Conservation (phyloP, 1,284 basidiomycete genomes). For the Cryptococcus wingfieldii region DNA sequence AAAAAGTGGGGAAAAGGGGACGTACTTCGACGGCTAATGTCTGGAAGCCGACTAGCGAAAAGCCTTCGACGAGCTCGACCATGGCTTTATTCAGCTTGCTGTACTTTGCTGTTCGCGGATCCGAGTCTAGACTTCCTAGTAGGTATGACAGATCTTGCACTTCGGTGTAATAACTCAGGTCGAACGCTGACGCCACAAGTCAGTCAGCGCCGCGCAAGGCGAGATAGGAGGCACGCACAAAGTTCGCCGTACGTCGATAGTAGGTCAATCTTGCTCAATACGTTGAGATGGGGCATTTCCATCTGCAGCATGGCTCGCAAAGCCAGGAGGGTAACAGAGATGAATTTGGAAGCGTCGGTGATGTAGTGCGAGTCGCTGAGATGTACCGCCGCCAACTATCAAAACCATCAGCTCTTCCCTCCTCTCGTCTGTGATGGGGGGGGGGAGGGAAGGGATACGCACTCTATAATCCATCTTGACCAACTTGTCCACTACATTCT, state of each 20-base stretch:
- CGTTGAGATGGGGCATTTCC: slow-evolving; percentile 95
- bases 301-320: slow-evolving; percentile 97
- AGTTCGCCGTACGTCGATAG: slow-evolving; percentile 81
- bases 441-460: slow-evolving; percentile 45
- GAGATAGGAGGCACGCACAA: slow-evolving; percentile 53
- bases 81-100: slow-evolving; percentile 80
- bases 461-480: slow-evolving; percentile 79
- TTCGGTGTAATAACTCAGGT: slow-evolving; percentile 96
- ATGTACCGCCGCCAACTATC: slow-evolving; percentile 86
- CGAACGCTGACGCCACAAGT: slow-evolving; percentile 70
- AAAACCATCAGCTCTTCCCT: background rate
- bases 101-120: slow-evolving; percentile 63
- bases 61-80: slow-evolving; percentile 89
- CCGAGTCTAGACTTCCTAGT: slow-evolving; percentile 62
- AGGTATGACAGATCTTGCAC: slow-evolving; percentile 93
- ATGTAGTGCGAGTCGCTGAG: slow-evolving; percentile 96
- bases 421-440: background rate
- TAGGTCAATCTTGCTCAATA: slow-evolving; percentile 92
- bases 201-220: slow-evolving; percentile 6
- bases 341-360: slow-evolving; percentile 91
- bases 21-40: slow-evolving; percentile 89
- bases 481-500: slow-evolving; percentile 68
- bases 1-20: background rate
- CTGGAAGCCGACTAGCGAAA: slow-evolving; percentile 90
- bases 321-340: slow-evolving; percentile 85